A percentile compares a stretch with the other conserved stretches of the same genome.
phyloP scores from a whole-genome alignment of 2,329 filamentous ascomycete genomes.

The Teratosphaeria viscida region DNA sequence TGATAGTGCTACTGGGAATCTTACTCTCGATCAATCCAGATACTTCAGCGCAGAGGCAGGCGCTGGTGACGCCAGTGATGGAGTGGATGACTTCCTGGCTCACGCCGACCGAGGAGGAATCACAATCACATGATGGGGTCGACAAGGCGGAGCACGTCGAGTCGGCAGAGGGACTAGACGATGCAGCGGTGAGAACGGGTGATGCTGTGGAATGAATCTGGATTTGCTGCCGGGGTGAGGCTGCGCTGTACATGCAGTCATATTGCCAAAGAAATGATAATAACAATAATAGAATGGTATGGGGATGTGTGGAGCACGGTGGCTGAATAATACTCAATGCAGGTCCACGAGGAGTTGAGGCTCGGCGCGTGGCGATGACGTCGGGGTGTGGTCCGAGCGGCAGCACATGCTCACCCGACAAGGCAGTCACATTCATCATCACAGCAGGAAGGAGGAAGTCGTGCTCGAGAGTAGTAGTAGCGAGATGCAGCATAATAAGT shows the following conservation, averaged over 20 bases:
- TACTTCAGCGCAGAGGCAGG: not conserved
- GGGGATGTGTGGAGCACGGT: no score
- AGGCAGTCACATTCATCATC: not conserved
- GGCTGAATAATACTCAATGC: not conserved
- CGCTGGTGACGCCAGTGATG: not conserved
- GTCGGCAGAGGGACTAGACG: not conserved
- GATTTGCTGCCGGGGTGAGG: no score
- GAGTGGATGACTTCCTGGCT: not conserved
- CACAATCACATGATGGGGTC: not conserved
- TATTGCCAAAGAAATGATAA: no score
- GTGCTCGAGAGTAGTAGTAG: not conserved
- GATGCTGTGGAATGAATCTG: slow-evolving; percentile 5
- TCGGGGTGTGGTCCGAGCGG: not conserved
- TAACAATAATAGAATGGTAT: no score
- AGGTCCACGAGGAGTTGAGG: not conserved
- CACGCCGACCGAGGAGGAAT: not conserved
- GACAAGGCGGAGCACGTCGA: not conserved
- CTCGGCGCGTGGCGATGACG: not conserved
- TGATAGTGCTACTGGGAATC: not conserved
- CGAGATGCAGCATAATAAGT: not conserved
- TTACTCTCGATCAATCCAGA: not conserved
- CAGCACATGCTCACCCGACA: not conserved
- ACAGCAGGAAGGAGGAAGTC: no score
- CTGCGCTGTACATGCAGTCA: no score
- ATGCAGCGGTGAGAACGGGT: not conserved